These are phyloP conservation scores for Thalassiosira mediterranea DNA, from an alignment of 352 stramenopile genomes.

Conservation along the genomic window DNA sequence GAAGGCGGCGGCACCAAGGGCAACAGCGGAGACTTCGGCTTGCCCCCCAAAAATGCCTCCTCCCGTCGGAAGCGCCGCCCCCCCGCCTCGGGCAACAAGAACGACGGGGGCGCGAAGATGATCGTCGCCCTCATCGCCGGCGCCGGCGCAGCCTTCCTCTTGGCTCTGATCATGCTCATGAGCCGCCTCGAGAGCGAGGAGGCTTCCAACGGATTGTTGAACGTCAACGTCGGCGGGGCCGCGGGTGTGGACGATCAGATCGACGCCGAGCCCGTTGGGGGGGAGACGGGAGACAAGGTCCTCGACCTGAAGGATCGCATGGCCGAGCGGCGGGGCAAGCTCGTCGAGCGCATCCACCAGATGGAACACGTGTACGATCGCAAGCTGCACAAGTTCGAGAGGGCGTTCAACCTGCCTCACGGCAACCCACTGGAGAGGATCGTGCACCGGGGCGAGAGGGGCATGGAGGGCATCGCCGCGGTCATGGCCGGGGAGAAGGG, in stretches of 20 bases:
- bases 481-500: constrained; percentile 27
- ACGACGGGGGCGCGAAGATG: constrained; percentile 25
- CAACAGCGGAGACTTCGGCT: constrained; percentile 38
- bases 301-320: too few relatives aligned
- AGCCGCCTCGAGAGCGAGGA: constrained; percentile 36
- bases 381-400: constrained; percentile 21
- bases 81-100: constrained; percentile 2
- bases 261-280: background rate
- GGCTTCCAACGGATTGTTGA: constrained; percentile 19
- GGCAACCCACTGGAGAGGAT: constrained; percentile 28
- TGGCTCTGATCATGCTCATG: constrained; percentile 38
- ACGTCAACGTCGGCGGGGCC: constrained; percentile 26
- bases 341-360: constrained; percentile 18
- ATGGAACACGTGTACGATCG: constrained; percentile 21
- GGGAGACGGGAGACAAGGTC: background rate
- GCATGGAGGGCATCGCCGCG: constrained; percentile 9
- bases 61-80: constrained; percentile 1
- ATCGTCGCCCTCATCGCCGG: constrained; percentile 48
- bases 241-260: constrained; percentile 36
- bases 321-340: constrained; percentile 17
- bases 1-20: constrained; percentile 29
- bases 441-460: constrained; percentile 1
- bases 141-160: constrained; percentile 43
- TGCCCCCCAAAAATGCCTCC: background rate
- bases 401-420: constrained; percentile 6